Evolutionary conservation across 2,329 filamentous ascomycete genomes (phyloP).

Genomic region (Ampelomyces quisqualis): DNA sequence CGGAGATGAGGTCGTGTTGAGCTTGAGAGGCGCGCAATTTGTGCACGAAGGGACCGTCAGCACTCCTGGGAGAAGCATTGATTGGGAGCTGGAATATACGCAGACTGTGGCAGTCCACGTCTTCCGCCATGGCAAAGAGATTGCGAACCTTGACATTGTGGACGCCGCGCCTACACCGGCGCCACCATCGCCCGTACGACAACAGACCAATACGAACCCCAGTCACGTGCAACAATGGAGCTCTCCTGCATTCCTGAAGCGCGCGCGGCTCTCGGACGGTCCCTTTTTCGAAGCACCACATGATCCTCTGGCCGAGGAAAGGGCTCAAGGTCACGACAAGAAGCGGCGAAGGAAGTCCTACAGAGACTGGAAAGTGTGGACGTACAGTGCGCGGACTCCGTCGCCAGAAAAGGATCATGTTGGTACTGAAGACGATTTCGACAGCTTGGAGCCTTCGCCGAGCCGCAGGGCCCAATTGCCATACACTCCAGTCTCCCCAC

Average conservation of each 20-base stretch:
- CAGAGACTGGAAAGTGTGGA: constrained; percentile 70
- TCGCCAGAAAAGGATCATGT: constrained; percentile 61
- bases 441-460: constrained; percentile 21
- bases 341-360: constrained; percentile 72
- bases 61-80: constrained; percentile 59
- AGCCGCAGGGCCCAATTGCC: constrained; percentile 26
- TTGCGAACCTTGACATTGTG: constrained; percentile 57
- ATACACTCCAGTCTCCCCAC: constrained; percentile 30
- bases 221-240: constrained; percentile 54
- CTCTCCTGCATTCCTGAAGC: constrained; percentile 76
- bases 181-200: constrained; percentile 25
- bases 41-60: constrained; percentile 54
- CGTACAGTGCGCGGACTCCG: constrained; percentile 68
- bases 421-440: constrained; percentile 20
- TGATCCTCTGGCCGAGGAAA: constrained; percentile 67
- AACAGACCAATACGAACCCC: constrained; percentile 5
- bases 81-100: constrained; percentile 58
- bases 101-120: constrained; percentile 42
- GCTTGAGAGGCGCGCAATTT: constrained; percentile 69
- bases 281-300: constrained; percentile 62
- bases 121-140: constrained; percentile 50
- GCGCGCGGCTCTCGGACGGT: constrained; percentile 68
- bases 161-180: constrained; percentile 33
- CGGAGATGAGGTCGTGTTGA: constrained; percentile 72
- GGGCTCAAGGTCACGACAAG: constrained; percentile 59